Evolutionary conservation across 2,329 filamentous ascomycete genomes (phyloP), one percentile per base, ranked within the genome.

Genomic region (Clarireedia monteithiana): DNA sequence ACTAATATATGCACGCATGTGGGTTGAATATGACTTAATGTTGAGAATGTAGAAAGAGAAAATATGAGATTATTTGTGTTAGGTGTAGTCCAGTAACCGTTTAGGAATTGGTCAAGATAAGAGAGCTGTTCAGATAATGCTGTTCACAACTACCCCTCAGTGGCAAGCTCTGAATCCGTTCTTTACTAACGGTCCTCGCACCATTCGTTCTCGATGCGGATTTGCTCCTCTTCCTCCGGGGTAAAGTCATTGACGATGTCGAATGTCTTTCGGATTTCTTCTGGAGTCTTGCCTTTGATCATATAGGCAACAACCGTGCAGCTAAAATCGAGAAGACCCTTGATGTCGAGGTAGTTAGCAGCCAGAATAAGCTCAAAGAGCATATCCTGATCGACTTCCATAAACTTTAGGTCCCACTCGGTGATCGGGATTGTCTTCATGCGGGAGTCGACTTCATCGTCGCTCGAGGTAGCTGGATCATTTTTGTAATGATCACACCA

Each of bases 261-360:
- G 79, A 99, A 99, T 0, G 94, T 99, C 81, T 97, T 99, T 51
- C 94, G 89, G 68, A 99, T 99, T 78, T 99, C 94, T 72, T 99
- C 94, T 3, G 94, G 94, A 0, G 91, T 95, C 81, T 99, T 99
- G 76, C 94, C 94, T 88, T 99, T 99, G 80, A 99, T 99, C 94
- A 99, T 99, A 77, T 99, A 99, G 60, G 94, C 94, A n/a, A 99
- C 94, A 0, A 94, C 99, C 83, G 99, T 99, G 84, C 94, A 99
- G 60, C 94, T 94, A 58, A 97, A 92, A 63, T 99, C 94, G 27
- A 99, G 86, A 1, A 99, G 87, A 1, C 91, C 88, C 82, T 97
- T 99, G 78, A 99, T 99, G 66, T 99, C 94, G 58, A 99, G 86
- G 73, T 97, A 99, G 80, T 99, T 99, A 67, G 92, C 90, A 3